A percentile compares a stretch with the other conserved stretches of the same genome.
Conservation (phyloP, 2,329 filamentous ascomycete genomes). For the Colletotrichum euphorbiae region DNA sequence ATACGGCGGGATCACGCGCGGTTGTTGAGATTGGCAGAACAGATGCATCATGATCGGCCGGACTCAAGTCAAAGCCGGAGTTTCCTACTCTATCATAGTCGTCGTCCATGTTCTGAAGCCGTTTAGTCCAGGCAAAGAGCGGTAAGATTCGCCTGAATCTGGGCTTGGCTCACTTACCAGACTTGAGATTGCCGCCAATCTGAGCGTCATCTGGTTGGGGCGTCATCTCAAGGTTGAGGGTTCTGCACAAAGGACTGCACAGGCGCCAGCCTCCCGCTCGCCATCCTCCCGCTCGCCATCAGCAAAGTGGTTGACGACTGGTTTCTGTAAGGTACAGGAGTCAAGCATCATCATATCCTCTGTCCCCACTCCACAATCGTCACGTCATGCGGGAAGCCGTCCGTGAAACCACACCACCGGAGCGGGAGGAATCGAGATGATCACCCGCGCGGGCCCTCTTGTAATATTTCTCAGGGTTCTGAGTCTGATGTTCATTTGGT, state of each 20-base stretch:
- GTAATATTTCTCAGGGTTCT: background rate
- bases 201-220: background rate
- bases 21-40: background rate
- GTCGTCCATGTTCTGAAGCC: no score
- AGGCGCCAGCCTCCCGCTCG: background rate
- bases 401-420: conserved; percentile 15
- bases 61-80: background rate
- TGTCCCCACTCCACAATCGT: background rate
- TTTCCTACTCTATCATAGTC: background rate
- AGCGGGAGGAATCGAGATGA: conserved; percentile 8
- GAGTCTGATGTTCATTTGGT: no score
- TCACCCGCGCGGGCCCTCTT: background rate
- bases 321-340: background rate
- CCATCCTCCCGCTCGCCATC: background rate
- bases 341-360: background rate
- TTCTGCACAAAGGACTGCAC: no score
- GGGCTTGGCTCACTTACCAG: conserved; percentile 1
- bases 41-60: conserved; percentile 13
- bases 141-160: conserved; percentile 1
- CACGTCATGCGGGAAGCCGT: background rate
- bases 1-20: background rate
- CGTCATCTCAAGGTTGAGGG: background rate
- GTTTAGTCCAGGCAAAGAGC: background rate
- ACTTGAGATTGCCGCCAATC: background rate
- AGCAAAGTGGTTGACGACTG: no score